Evolutionary conservation across 352 stramenopile genomes (phyloP).

Genomic region (Globisporangium camurandrum): DNA sequence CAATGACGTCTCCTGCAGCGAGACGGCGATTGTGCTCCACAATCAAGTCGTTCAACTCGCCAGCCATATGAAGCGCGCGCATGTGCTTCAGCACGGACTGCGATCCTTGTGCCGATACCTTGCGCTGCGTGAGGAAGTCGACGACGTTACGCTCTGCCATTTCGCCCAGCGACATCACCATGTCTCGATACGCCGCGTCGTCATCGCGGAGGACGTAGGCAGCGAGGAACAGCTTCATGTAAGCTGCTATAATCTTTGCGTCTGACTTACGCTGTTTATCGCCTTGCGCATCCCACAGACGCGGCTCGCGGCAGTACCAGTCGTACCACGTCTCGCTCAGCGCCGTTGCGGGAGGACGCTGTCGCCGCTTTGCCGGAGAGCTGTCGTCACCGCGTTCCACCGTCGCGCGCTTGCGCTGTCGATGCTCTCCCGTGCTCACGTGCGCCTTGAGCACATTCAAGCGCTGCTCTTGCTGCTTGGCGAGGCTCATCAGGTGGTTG

Average conservation of each 20-base stretch:
- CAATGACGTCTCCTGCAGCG: no score
- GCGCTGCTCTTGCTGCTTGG: constrained; percentile 2
- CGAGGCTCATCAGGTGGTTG: background rate
- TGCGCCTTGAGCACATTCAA: constrained; percentile 1
- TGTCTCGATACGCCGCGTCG: constrained; percentile 4
- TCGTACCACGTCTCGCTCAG: constrained; percentile 3
- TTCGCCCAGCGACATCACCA: background rate
- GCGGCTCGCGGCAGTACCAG: constrained; percentile 5
- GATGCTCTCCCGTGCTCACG: background rate
- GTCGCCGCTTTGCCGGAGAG: background rate
- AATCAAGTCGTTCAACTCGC: constrained; percentile 1
- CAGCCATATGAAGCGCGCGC: constrained; percentile 1
- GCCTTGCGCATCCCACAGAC: constrained; percentile 1
- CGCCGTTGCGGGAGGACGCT: background rate
- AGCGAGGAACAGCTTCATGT: constrained; percentile 1
- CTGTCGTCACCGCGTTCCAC: background rate
- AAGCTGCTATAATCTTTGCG: background rate
- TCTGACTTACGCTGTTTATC: constrained; percentile 1
- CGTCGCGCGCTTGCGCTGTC: background rate
- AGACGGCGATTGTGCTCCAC: constrained; percentile 2
- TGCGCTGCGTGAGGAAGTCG: background rate
- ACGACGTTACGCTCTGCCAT: background rate
- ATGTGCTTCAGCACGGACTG: constrained; percentile 6
- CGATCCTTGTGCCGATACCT: background rate
- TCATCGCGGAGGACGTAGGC: background rate